These are phyloP conservation scores for Aspergillus sojae DNA, from an alignment of 2,329 filamentous ascomycete species.

Conservation along the genomic window DNA sequence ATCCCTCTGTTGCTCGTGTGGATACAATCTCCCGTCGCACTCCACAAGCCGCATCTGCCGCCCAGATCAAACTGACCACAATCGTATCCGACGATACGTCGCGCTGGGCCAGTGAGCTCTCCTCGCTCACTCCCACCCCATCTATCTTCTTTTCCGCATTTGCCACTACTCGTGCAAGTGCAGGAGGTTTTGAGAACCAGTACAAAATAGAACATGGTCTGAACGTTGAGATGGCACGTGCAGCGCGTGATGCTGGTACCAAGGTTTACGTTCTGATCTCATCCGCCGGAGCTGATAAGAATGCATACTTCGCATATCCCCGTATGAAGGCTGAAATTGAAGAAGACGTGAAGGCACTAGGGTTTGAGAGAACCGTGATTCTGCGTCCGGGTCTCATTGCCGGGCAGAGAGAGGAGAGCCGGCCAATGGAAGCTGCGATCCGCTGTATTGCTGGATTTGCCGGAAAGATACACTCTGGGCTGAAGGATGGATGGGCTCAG, in stretches of 20 bases:
- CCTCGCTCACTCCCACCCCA: slow-evolving; percentile 58
- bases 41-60: slow-evolving; percentile 45
- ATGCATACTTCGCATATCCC: slow-evolving; percentile 57
- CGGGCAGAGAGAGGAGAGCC: slow-evolving; percentile 66
- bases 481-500: slow-evolving; percentile 71
- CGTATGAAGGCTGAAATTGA: slow-evolving; percentile 89
- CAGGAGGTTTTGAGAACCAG: slow-evolving; percentile 77
- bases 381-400: slow-evolving; percentile 74
- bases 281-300: slow-evolving; percentile 54
- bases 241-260: slow-evolving; percentile 71
- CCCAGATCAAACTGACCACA: slow-evolving; percentile 65
- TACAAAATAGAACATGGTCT: slow-evolving; percentile 87
- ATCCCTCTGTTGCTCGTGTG: slow-evolving; percentile 42
- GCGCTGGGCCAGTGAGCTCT: slow-evolving; percentile 67
- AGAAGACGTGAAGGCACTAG: slow-evolving; percentile 69
- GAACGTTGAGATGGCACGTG: slow-evolving; percentile 75
- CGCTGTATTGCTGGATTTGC: slow-evolving; percentile 59
- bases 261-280: slow-evolving; percentile 79
- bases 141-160: slow-evolving; percentile 74
- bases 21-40: slow-evolving; percentile 50
- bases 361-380: slow-evolving; percentile 78
- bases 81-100: slow-evolving; percentile 68
- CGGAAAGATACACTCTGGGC: slow-evolving; percentile 53
- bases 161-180: slow-evolving; percentile 75
- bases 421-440: slow-evolving; percentile 61